Conservation (phyloP, 495 filamentous ascomycete species). For the Lepraria neglecta region DNA sequence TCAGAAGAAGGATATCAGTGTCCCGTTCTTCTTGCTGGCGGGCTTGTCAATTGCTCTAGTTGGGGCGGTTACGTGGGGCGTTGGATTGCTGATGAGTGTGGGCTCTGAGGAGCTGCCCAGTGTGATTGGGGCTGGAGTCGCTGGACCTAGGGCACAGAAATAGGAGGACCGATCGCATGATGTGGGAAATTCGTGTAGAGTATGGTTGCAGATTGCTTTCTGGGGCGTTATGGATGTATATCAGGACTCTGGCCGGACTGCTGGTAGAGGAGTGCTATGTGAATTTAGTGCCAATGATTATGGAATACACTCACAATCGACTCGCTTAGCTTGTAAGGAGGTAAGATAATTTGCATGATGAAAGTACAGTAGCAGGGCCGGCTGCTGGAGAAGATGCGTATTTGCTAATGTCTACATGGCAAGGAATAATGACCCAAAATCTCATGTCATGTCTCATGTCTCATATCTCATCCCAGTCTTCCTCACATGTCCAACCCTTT, state of each 20-base stretch:
- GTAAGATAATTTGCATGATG: no score
- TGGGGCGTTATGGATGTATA: slow-evolving; percentile 9
- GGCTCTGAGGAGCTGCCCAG: slow-evolving; percentile 74
- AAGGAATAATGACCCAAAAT: no score
- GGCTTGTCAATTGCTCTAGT: slow-evolving; percentile 61
- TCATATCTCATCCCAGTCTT: no score
- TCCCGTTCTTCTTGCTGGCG: slow-evolving; percentile 76
- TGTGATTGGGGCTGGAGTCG: slow-evolving; percentile 82
- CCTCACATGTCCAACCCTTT: no score
- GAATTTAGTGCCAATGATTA: no score
- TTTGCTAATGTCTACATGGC: no score
- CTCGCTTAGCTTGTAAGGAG: no score
- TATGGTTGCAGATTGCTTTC: slow-evolving; percentile 4
- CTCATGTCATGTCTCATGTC: no score
- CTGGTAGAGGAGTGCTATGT: no score
- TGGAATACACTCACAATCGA: no score
- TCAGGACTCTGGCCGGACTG: neutral
- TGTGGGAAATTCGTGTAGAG: slow-evolving; percentile 6
- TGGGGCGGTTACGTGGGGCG: slow-evolving; percentile 53
- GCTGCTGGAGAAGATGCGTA: no score
- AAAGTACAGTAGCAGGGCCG: no score
- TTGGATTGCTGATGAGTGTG: slow-evolving; percentile 71
- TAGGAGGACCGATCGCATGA: neutral
- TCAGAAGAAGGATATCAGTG: slow-evolving; percentile 85
- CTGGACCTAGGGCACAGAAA: slow-evolving; percentile 45